These are phyloP conservation scores for Leccinum longicurvipes DNA, from an alignment of 768 basidiomycete species.

Conservation along the genomic window DNA sequence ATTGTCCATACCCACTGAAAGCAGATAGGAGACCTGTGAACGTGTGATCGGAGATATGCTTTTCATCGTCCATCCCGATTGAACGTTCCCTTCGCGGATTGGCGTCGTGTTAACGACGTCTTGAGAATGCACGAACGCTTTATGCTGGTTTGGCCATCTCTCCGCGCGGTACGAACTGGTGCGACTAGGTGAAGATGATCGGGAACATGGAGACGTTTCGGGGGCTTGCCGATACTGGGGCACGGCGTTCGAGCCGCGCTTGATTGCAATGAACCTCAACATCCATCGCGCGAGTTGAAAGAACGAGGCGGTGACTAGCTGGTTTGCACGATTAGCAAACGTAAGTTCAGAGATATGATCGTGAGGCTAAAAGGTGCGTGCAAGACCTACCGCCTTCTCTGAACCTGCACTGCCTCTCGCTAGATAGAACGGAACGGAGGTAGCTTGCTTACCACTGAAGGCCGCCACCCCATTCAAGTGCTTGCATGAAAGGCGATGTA, in stretches of 20 bases:
- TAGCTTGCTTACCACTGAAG: neutral
- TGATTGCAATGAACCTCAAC: neutral
- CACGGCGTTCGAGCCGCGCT: neutral
- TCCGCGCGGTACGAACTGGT: slow-evolving; percentile 9
- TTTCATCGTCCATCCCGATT: slow-evolving; percentile 12
- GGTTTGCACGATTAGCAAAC: neutral
- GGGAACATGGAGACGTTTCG: neutral
- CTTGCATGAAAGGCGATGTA: slow-evolving; percentile 12
- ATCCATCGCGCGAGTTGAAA: neutral
- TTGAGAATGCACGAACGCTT: neutral
- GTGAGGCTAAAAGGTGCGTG: neutral
- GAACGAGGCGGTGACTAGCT: neutral
- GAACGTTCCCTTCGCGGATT: slow-evolving; percentile 8
- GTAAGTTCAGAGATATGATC: no score
- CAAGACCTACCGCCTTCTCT: neutral
- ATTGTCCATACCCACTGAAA: slow-evolving; percentile 55
- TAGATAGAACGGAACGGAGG: neutral
- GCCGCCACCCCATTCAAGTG: neutral
- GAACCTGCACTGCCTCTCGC: neutral
- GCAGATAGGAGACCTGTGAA: slow-evolving; percentile 26
- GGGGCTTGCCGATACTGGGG: neutral
- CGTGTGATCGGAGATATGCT: slow-evolving; percentile 31
- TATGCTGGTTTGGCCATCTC: neutral
- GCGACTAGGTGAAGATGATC: slow-evolving; percentile 5
- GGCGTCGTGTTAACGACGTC: slow-evolving; percentile 1